phyloP scores from a whole-genome alignment of 257 asterid genomes.

The Capsicum rhomboideum region DNA sequence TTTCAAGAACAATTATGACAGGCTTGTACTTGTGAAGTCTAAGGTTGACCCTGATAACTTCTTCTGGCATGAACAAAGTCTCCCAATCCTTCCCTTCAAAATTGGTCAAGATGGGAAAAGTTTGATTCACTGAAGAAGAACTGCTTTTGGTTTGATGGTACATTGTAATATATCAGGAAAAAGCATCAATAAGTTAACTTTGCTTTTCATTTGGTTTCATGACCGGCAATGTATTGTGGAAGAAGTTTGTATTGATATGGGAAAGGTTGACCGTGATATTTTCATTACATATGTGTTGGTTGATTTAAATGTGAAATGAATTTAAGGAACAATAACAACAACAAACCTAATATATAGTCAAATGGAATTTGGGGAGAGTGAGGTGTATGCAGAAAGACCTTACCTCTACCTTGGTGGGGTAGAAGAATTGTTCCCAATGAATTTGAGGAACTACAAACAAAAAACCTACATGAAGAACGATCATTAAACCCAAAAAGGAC shows the following conservation, averaged over 20 bases:
- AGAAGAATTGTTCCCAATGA: too few relatives aligned
- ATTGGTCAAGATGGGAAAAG: neutral
- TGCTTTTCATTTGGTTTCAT: too few relatives aligned
- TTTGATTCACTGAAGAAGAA: neutral
- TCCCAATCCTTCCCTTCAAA: neutral
- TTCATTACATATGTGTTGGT: neutral
- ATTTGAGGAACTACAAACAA: neutral
- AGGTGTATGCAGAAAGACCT: too few relatives aligned
- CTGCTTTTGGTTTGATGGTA: neutral
- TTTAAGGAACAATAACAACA: too few relatives aligned
- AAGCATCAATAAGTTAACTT: too few relatives aligned
- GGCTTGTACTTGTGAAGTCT: slow-evolving; percentile 8
- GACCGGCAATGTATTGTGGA: too few relatives aligned
- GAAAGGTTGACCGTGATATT: neutral
- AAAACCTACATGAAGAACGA: neutral
- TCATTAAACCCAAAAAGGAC: neutral
- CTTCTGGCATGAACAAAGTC: slow-evolving; percentile 21
- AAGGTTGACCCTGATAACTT: slow-evolving; percentile 18
- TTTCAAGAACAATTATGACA: slow-evolving; percentile 12
- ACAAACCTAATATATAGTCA: too few relatives aligned
- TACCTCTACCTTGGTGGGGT: too few relatives aligned
- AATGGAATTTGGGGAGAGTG: too few relatives aligned
- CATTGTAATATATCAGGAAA: too few relatives aligned
- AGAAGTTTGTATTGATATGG: neutral
- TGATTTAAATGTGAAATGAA: neutral